These are phyloP conservation scores for Calonectria multiphialidica DNA, from an alignment of 2,329 filamentous ascomycete species.

Conservation along the genomic window DNA sequence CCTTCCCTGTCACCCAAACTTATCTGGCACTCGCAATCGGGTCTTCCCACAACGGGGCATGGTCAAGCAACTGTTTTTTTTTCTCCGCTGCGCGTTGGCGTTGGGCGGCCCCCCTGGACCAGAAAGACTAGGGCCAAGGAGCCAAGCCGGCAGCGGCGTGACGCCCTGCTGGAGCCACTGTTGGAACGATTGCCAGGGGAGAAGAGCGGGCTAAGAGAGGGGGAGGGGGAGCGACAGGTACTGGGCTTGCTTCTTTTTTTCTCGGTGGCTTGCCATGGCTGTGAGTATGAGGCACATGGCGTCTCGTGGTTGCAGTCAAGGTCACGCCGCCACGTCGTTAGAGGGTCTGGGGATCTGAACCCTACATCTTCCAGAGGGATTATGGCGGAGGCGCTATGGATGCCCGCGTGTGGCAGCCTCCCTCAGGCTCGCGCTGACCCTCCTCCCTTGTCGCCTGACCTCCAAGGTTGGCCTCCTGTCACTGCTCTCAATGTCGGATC, in stretches of 20 bases:
- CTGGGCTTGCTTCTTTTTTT: background rate
- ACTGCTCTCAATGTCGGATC: constrained; percentile 14
- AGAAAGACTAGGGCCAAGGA: constrained; percentile 25
- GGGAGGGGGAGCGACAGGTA: background rate
- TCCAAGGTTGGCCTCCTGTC: background rate
- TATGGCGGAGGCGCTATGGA: background rate
- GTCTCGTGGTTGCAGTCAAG: constrained; percentile 1
- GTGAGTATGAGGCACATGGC: constrained; percentile 14
- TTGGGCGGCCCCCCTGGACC: background rate
- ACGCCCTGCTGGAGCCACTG: constrained; percentile 33
- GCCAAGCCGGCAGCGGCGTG: constrained; percentile 42
- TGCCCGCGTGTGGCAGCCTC: constrained; percentile 6
- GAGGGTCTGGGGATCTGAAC: background rate
- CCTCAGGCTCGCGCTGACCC: constrained; percentile 2
- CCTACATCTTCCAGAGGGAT: background rate
- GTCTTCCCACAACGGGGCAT: constrained; percentile 7
- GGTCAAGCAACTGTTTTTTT: constrained; percentile 20
- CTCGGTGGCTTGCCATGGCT: constrained; percentile 22
- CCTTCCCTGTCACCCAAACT: background rate
- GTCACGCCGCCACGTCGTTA: constrained; percentile 16
- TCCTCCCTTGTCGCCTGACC: constrained; percentile 15
- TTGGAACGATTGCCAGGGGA: constrained; percentile 28
- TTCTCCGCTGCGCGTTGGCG: background rate
- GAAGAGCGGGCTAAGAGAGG: background rate
- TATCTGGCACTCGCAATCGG: background rate